Percentiles rank a stretch among this genome's conserved stretches.
phyloP scores from a whole-genome alignment of 73 alveolate genomes.

The Effrenium voratum region DNA sequence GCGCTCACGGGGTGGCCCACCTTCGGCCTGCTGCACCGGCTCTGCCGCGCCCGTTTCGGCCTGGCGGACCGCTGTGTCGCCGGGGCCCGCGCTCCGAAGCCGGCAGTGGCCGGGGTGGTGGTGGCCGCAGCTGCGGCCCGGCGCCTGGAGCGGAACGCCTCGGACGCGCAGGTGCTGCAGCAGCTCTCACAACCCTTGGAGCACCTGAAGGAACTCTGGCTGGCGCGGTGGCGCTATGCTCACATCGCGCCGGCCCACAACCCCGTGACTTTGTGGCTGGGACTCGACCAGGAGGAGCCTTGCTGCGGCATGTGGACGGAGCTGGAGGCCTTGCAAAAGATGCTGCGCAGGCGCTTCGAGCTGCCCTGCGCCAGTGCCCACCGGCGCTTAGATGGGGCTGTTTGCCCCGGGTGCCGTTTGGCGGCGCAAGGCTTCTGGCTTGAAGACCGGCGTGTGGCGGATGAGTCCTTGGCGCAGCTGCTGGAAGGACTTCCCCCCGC shows the following conservation, averaged over 20 bases:
- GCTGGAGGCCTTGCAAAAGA: neutral
- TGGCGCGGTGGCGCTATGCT: neutral
- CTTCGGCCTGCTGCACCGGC: conserved; percentile 42
- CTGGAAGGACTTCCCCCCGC: too few relatives aligned
- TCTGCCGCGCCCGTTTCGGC: neutral
- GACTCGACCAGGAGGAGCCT: conserved; percentile 33
- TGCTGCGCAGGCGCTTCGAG: conserved; percentile 33
- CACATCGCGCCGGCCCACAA: neutral
- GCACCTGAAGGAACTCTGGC: neutral
- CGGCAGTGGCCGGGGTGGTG: conserved; percentile 32
- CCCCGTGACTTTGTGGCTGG: conserved; percentile 29
- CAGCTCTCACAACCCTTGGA: neutral
- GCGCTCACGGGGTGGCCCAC: conserved; percentile 60
- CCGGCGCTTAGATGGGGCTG: conserved; percentile 71
- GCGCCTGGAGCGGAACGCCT: neutral
- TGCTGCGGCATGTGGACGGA: conserved; percentile 82
- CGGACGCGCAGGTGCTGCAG: neutral
- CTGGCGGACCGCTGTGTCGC: neutral
- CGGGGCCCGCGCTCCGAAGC: neutral
- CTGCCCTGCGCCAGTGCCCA: conserved; percentile 53
- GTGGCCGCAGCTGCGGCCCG: conserved; percentile 13
- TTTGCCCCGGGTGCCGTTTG: conserved; percentile 70
- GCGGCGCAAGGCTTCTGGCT: conserved; percentile 70
- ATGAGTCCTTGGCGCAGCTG: neutral
- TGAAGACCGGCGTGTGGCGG: conserved; percentile 40